Evolutionary conservation across 768 basidiomycete genomes (phyloP), one percentile per base, ranked within the genome.

Genomic region (Leccinum olivaceopallidum): DNA sequence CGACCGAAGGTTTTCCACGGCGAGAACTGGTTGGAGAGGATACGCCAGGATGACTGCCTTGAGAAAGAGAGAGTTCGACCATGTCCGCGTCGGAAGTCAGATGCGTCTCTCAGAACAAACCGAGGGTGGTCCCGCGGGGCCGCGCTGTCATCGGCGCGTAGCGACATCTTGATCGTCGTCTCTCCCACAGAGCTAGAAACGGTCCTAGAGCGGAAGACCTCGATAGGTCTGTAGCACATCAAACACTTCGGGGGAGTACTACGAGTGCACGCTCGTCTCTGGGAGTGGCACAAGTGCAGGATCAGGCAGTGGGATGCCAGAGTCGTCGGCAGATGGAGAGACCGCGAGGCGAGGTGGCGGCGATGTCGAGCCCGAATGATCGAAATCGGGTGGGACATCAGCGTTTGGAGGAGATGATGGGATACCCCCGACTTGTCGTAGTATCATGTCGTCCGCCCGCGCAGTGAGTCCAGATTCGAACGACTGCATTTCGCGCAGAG

Each of bases 81-180:
- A n/a, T 26, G 74, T 76, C 73, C 6, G 55, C 44, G 6, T 75
- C 73, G 1, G 67, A 56, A 5, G 72, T 73, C 5, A 71, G 59
- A 26, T 76, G 66, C 16, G 81, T 75, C 65, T 87, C 85, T 28
- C 7, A 96, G 86, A 39, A 94, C 92, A 69, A 96, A 95, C 0
- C 95, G 84, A 18, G 95, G 93, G 65, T 97, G 94, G 63, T 95
- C 89, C 14, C 87, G 83, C 8, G 92, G 92, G 1, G 88, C 83
- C 26, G 26, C 26, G 26, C 26, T 26, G 26, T 26, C 26, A 26
- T 26, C 26, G 26, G 26, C 26, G 1, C 26, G 26, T 26, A 26
- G 26, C 12, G 5, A 26, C 26, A 26, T 26, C 26, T 26, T 26
- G 26, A 26, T 87, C 30, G 91, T 88, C 3, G 86, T 85, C 34